Evolutionary conservation across 805 yeast genomes (phyloP).

Genomic region (Lipomyces lipofer): DNA sequence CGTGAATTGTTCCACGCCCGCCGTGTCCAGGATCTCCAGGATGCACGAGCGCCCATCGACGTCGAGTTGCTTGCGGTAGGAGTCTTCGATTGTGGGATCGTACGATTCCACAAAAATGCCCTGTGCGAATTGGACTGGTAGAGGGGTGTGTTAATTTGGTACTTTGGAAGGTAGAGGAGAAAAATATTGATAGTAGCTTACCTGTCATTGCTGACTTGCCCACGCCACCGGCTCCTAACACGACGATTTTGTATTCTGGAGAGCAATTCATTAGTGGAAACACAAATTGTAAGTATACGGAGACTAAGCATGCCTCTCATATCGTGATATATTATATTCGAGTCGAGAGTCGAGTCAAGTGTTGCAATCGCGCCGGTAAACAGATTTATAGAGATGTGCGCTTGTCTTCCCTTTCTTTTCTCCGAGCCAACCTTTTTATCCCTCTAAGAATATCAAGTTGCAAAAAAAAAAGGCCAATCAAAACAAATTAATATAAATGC

Average conservation of each 20-base stretch:
- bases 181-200: constrained; percentile 1
- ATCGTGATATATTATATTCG: not conserved
- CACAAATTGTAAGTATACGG: not conserved
- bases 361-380: not conserved
- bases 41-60: constrained; percentile 87
- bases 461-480: no score
- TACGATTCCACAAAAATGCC: constrained; percentile 44
- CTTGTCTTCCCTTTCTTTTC: no score
- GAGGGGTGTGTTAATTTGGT: not conserved
- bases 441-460: no score
- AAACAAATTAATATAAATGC: no score
- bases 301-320: not conserved
- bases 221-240: constrained; percentile 96
- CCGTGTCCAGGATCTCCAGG: constrained; percentile 86
- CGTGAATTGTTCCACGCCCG: constrained; percentile 93
- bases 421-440: no score
- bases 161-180: not conserved
- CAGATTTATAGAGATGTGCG: no score
- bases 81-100: constrained; percentile 97
- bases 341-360: not conserved
- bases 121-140: constrained; percentile 26
- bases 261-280: not conserved
- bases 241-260: constrained; percentile 58
- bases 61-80: constrained; percentile 84
- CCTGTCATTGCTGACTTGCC: constrained; percentile 56